Evolutionary conservation across 202 grass and related monocot species (phyloP).

Genomic region (Brachypodium distachyon): DNA sequence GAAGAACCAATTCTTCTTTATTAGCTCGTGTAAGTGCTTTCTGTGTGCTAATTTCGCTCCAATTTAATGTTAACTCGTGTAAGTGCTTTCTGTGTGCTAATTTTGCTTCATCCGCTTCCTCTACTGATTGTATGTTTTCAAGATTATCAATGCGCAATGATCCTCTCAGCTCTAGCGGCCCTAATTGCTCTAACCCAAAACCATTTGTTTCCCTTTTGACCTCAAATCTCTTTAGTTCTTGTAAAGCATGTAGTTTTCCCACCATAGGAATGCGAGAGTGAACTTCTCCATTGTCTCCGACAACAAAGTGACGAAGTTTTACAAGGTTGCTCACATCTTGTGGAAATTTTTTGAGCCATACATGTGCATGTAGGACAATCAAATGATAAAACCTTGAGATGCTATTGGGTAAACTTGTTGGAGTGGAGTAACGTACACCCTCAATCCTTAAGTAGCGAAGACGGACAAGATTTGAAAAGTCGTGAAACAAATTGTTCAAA

Average conservation of each 20-base stretch:
- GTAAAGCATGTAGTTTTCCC: neutral
- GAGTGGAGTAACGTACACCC: fast-evolving
- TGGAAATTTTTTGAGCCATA: neutral
- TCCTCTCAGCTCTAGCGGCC: neutral
- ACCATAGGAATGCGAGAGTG: neutral
- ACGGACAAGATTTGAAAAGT: neutral
- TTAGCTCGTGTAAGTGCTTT: neutral
- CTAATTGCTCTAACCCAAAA: neutral
- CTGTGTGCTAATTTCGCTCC: neutral
- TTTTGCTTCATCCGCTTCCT: neutral
- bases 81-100: neutral
- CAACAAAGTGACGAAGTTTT: neutral
- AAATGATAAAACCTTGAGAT: neutral
- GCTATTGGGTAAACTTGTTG: neutral
- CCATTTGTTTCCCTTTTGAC: neutral
- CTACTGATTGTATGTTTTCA: neutral
- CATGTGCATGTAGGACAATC: neutral
- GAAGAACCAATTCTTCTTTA: neutral
- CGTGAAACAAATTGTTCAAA: neutral
- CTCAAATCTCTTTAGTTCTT: neutral
- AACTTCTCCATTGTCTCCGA: neutral
- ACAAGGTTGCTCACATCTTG: neutral
- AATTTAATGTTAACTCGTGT: neutral
- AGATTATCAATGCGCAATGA: neutral
- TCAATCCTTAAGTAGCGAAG: neutral